Evolutionary conservation across 345 rosid genomes (phyloP), one percentile per base, ranked within the genome.

Genomic region (Clarkia xantiana): DNA sequence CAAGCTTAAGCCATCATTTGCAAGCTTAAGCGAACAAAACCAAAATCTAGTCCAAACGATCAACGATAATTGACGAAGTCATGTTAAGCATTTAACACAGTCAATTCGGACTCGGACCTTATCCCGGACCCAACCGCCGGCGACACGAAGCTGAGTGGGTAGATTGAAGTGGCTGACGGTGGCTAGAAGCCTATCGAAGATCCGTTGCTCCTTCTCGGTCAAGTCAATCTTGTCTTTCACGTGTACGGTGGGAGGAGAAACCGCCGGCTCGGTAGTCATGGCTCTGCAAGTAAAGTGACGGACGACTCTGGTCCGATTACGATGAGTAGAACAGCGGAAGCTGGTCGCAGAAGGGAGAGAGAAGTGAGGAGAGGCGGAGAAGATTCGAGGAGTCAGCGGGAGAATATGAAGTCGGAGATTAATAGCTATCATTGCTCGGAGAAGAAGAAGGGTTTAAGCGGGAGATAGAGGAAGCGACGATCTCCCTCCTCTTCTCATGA

Each of bases 91-190:
- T 29, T 3, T 29, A 29, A 1, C 36, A 29, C 36, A 29, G 36
- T 29, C 36, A 29, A 29, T 10, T 1, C 36, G 36, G 36, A 29
- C 36, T 29, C 4, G 9, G 9, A 85, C 95, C 97, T 91, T 91
- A 62, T 91, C 98, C 14, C 94, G 98, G 34, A 91, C 94, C 98
- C 98, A 91, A 4, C 98, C 96, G 47, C 98, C 98, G 25, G 98
- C 98, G 38, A 91, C 96, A 10, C 96, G 93, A 59, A 91, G 90
- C 70, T 73, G 76, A 5, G 85, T 86, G 44, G 71, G 52, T 63
- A 84, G 87, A 42, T 75, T 56, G 57, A 78, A 84, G 62, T 76
- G 78, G 55, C 67, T 67, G 43, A 80, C 72, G 43, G 89, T 84
- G 62, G 62, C 68, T 23, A 77, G 71, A 42, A 86, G 86, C 66